These are phyloP conservation scores for Gloeophyllum trabeum DNA, from an alignment of 768 basidiomycete genomes.

Conservation along the genomic window DNA sequence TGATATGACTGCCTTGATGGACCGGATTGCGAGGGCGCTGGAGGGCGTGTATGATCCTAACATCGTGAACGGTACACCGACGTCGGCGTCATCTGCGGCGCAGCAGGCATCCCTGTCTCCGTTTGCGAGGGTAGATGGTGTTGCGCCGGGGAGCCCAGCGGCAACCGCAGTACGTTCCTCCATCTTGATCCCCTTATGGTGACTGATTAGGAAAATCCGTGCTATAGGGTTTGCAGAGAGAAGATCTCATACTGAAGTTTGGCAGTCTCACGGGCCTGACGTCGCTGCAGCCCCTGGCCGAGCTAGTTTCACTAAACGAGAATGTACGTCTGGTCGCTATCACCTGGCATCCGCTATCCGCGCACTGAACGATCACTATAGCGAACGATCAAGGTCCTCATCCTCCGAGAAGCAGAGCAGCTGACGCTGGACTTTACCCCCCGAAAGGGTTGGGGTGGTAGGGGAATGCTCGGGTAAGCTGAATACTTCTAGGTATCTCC, in stretches of 20 bases:
- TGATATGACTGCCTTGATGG: constrained; percentile 56
- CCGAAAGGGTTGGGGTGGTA: constrained; percentile 74
- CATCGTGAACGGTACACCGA: constrained; percentile 30
- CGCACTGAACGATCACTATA: constrained; percentile 16
- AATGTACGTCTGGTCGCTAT: constrained; percentile 40
- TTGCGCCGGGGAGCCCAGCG: constrained; percentile 77
- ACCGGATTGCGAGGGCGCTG: constrained; percentile 55
- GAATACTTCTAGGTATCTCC: too few species aligned
- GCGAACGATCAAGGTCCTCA: constrained; percentile 47
- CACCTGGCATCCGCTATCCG: not conserved
- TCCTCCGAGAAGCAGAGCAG: constrained; percentile 37
- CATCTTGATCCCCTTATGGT: not conserved
- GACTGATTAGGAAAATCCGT: not conserved
- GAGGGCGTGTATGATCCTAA: constrained; percentile 66
- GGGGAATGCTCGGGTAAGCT: constrained; percentile 72
- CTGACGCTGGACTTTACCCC: constrained; percentile 53
- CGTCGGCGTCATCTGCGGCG: constrained; percentile 8
- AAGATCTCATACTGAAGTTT: constrained; percentile 69
- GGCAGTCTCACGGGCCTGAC: constrained; percentile 43
- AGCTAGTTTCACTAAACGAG: constrained; percentile 67
- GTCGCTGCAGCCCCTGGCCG: constrained; percentile 60
- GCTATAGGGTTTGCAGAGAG: constrained; percentile 49
- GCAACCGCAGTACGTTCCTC: constrained; percentile 55
- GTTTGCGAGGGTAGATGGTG: constrained; percentile 76
- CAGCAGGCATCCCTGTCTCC: constrained; percentile 22